phyloP scores from a whole-genome alignment of 1,284 basidiomycete genomes.

The Thelephora terrestris region DNA sequence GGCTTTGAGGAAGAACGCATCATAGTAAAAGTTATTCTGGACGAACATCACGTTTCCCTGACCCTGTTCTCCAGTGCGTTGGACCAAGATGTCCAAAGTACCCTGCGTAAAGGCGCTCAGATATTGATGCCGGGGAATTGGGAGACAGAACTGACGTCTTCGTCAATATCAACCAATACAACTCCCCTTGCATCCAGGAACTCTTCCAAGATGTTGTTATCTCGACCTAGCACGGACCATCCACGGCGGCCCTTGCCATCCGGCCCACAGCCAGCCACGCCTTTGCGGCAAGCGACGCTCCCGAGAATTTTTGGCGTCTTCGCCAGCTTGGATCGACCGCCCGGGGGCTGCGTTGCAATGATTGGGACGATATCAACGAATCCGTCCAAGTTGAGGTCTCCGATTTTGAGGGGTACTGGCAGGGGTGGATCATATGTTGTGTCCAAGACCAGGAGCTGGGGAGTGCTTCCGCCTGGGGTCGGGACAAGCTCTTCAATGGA shows the following conservation, averaged over 20 bases:
- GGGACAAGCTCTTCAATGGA: conserved; percentile 57
- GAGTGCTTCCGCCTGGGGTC: conserved; percentile 21
- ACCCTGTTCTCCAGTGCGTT: conserved; percentile 64
- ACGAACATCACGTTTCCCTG: conserved; percentile 69
- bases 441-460: conserved; percentile 61
- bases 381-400: conserved; percentile 91
- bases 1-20: conserved; percentile 98
- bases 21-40: conserved; percentile 97
- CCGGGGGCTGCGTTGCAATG: conserved; percentile 29
- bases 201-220: conserved; percentile 50
- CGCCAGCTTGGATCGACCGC: conserved; percentile 24
- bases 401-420: conserved; percentile 74
- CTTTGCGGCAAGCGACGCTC: conserved; percentile 59
- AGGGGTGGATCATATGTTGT: conserved; percentile 50
- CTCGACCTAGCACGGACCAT: conserved; percentile 52
- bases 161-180: conserved; percentile 88
- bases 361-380: conserved; percentile 86
- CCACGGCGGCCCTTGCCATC: conserved; percentile 44
- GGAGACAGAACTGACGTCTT: conserved; percentile 60
- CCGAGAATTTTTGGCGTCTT: conserved; percentile 61
- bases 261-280: conserved; percentile 42
- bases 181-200: conserved; percentile 76
- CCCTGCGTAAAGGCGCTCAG: conserved; percentile 45
- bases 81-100: conserved; percentile 86
- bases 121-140: neutral